Base-by-base conservation (phyloP, 2,329 filamentous ascomycete genomes). In the Ophiocordyceps polyrhachis-furcata region DNA sequence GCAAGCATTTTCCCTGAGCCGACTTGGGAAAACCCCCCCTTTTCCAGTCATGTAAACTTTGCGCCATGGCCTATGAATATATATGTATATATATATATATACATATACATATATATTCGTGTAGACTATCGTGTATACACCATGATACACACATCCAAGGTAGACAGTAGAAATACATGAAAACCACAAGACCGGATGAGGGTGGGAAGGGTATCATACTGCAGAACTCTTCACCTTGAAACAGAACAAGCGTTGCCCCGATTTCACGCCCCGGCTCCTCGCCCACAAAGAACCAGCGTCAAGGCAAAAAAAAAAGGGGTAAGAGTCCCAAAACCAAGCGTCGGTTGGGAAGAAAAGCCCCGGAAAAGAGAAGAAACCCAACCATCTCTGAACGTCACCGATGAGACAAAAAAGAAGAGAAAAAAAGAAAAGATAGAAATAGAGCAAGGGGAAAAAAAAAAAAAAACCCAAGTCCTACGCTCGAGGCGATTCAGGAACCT, bases 401-500 rank as follows among this genome's bases (percentile, higher is more conserved):
- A n/a, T n/a, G 21, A 23, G 21, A 23, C 21, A 23, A 6, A 23
- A 23, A 23, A 23, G n/a, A n/a, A 3, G 21, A 6, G 21, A 23
- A 23, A 23, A 3, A 23, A 17, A 37, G 17, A 37, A 37, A 37
- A 17, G 14, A 28, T 9, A 37, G 5, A 23, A 28, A 17, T 20
- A 23, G 20, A 19, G n/a, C 17, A 19, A 17, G 11, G 12, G 37
- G 19, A 19, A 19, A 40, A 17, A 45, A 31, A 15, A 17, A 25
- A 17, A 20, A 13, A 40, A 40, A 40, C 14, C 12, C 4, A 17
- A 6, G 3, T 14, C 15, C 41, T 31, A 46, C 40, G 51, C 53
- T 32, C 53, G 47, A 11, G 59, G 59, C 13, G 61, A 62, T 45
- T 60, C 59, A 4, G 60, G 61, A 41, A 62, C 25, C 21, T 47